Conservation (phyloP, 2,329 filamentous ascomycete species). For the Periconia digitata region DNA sequence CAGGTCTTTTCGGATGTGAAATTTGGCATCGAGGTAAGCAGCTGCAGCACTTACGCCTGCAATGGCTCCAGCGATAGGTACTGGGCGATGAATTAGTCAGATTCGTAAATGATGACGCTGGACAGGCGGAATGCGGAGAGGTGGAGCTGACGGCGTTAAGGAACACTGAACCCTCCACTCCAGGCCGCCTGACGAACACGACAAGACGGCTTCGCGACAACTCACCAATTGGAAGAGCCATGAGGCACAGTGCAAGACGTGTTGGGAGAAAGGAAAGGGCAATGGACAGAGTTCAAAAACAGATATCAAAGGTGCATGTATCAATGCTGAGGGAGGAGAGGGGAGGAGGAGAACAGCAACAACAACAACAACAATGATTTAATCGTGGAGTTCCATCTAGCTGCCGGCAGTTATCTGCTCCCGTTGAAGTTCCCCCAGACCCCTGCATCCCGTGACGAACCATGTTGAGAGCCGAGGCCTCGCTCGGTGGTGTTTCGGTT, state of each 20-base stretch:
- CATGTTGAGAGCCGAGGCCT: background rate
- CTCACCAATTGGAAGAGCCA: constrained; percentile 1
- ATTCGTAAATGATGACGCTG: no score
- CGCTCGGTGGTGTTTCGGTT: background rate
- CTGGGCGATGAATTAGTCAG: constrained; percentile 14
- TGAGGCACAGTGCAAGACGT: background rate
- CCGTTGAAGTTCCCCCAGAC: background rate
- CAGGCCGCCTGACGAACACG: no score
- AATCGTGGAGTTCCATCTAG: background rate
- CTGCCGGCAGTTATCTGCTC: background rate
- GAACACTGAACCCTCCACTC: no score
- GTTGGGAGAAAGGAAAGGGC: background rate
- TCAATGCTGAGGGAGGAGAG: no score
- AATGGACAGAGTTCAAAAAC: background rate
- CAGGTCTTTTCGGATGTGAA: constrained; percentile 66
- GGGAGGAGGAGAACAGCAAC: background rate
- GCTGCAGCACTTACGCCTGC: constrained; percentile 46
- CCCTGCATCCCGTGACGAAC: background rate
- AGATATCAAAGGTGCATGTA: no score
- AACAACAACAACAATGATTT: background rate
- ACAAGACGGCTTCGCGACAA: no score
- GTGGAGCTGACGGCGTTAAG: background rate
- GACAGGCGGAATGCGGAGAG: background rate
- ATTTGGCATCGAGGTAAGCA: constrained; percentile 70
- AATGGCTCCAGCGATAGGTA: constrained; percentile 36